phyloP scores from a whole-genome alignment of 495 filamentous ascomycete genomes.

The Aspergillus cristatus region DNA sequence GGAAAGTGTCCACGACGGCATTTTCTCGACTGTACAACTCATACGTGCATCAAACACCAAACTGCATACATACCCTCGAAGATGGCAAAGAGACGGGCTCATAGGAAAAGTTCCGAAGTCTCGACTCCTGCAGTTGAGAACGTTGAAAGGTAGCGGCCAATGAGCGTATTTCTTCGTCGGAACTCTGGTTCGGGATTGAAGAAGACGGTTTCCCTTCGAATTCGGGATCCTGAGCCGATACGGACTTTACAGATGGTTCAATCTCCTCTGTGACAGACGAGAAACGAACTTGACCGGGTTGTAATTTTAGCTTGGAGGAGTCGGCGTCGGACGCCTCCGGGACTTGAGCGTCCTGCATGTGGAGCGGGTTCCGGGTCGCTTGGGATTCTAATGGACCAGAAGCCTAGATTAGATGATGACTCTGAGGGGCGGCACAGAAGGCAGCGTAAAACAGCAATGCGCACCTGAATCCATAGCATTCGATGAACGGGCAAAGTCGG shows the following conservation, averaged over 20 bases:
- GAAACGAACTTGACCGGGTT: constrained; percentile 60
- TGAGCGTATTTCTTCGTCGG: constrained; percentile 58
- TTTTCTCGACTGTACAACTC: too few species aligned
- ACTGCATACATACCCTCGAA: constrained; percentile 58
- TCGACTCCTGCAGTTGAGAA: constrained; percentile 65
- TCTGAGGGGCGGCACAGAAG: constrained; percentile 1
- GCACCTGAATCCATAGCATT: constrained; percentile 27
- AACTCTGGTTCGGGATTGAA: constrained; percentile 21
- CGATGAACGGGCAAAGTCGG: constrained; percentile 19
- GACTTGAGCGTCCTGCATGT: constrained; percentile 16
- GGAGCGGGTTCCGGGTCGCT: constrained; percentile 15
- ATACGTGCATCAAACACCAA: too few species aligned
- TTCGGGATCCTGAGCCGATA: constrained; percentile 24
- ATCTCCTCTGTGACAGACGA: constrained; percentile 74
- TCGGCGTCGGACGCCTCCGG: constrained; percentile 21
- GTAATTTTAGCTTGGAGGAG: constrained; percentile 25
- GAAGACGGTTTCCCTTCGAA: constrained; percentile 15
- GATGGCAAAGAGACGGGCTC: constrained; percentile 81
- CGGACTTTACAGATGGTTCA: constrained; percentile 29
- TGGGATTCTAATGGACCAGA: constrained; percentile 10
- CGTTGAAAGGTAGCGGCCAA: constrained; percentile 63
- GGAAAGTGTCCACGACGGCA: too few species aligned
- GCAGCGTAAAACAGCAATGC: constrained; percentile 13
- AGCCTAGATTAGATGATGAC: constrained; percentile 12
- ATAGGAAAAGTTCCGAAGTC: constrained; percentile 78